Base-by-base conservation (phyloP, 495 filamentous ascomycete genomes). In the Neurospora sp. region DNA sequence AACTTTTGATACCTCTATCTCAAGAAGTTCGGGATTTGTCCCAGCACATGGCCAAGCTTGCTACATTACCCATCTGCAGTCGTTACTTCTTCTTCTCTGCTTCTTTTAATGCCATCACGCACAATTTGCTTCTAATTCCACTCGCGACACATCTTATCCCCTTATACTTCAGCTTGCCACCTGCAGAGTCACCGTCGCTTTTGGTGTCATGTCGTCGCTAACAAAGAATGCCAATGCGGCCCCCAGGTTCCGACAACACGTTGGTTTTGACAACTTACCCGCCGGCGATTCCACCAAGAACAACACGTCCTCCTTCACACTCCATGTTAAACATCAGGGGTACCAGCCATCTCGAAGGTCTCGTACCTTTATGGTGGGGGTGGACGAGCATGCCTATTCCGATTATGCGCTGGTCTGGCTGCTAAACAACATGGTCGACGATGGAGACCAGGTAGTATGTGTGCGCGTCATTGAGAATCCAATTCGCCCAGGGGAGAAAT, bases 361-460 rank as follows among this genome's bases (percentile, higher is more conserved):
- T 10, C 89, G 95, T 47, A 98, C 94, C 3, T 98, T 98, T 79
- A 88, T 98, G 76, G 95, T 94, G 70, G 96, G 96, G 2, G 93
- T 94, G 39, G 96, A 99, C 80, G 91, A 96, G 78, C 96, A 98
- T 76, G 90, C 93, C 72, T 98, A 98, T 82, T 97, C 95, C 22
- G 94, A 98, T 69, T 96, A 93, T 83, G 96, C 96, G 9, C 85
- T 99, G 14, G 90, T 96, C 79, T 99, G 94, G 94, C 86, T 98
- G 68, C 87, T 99, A 38, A 93, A 96, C 77, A 94, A 97, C 78
- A 85, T 98, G 74, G 94, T 98, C 27, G 95, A 98, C 77, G 96
- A 98, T 80, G 96, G 96, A 12, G 96, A 99, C 78, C 93, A 98
- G 82, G 92, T 99, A 70, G 90, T 99, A 41, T 99, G 96, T 81